Conservation (phyloP, 2,329 filamentous ascomycete species). For the Cladophialophora carrionii region DNA sequence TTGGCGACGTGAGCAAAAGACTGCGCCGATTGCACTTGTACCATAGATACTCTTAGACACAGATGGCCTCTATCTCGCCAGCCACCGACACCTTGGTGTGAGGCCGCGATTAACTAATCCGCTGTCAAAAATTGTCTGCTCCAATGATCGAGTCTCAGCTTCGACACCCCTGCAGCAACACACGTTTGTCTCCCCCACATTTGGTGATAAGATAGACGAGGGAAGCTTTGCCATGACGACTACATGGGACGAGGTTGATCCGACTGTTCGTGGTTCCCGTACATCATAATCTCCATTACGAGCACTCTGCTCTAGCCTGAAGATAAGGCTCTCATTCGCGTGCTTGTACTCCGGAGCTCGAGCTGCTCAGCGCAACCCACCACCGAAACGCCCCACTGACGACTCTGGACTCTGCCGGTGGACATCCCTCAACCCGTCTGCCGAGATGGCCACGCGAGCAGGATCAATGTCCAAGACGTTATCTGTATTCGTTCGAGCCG, state of each 20-base stretch:
- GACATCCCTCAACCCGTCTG: constrained; percentile 1
- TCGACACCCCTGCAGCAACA: constrained; percentile 7
- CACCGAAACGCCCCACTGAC: not conserved
- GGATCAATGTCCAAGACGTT: constrained; percentile 23
- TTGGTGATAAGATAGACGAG: constrained; percentile 30
- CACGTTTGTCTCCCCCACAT: constrained; percentile 23
- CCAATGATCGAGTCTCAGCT: not conserved
- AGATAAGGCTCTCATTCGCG: not conserved
- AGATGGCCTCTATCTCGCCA: not conserved
- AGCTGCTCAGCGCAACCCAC: not conserved
- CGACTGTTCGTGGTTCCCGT: not conserved
- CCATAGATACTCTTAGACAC: constrained; percentile 12
- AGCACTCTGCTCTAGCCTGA: not conserved
- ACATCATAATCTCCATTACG: not conserved
- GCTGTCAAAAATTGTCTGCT: not conserved
- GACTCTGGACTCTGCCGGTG: not conserved
- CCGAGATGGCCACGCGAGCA: constrained; percentile 18
- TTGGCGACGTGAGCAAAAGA: not conserved
- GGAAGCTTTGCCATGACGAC: not conserved
- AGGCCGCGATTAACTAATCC: not conserved
- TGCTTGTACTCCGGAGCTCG: not conserved
- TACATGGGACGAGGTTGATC: not conserved
- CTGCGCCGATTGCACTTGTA: constrained; percentile 11
- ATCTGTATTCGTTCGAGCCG: constrained; percentile 31
- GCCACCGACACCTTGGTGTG: not conserved